These are phyloP conservation scores for Colletotrichum lini DNA, from an alignment of 2,329 filamentous ascomycete species.

Conservation along the genomic window DNA sequence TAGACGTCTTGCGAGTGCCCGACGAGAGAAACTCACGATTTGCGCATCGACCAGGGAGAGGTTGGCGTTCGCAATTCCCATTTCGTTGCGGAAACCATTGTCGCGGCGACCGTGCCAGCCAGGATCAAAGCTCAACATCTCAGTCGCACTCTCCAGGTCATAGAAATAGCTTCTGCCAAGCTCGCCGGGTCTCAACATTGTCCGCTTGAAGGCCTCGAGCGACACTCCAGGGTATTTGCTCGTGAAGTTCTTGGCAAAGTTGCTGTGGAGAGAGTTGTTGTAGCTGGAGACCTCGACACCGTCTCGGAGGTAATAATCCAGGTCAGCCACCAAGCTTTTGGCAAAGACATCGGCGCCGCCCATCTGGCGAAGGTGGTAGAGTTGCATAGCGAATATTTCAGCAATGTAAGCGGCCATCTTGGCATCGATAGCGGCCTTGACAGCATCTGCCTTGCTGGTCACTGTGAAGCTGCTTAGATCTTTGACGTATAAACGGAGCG, in stretches of 20 bases:
- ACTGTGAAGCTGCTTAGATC: slow-evolving; percentile 66
- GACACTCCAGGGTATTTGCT: slow-evolving; percentile 81
- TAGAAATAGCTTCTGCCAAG: slow-evolving; percentile 89
- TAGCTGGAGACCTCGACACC: slow-evolving; percentile 86
- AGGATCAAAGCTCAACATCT: slow-evolving; percentile 82
- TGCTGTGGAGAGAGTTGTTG: slow-evolving; percentile 88
- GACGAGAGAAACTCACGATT: slow-evolving; percentile 70
- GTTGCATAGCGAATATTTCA: slow-evolving; percentile 90
- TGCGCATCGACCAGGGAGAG: slow-evolving; percentile 93
- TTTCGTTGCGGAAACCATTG: slow-evolving; percentile 85
- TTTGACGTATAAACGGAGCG: slow-evolving; percentile 79
- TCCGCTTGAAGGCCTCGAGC: slow-evolving; percentile 86
- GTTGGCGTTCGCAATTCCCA: slow-evolving; percentile 90
- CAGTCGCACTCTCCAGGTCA: slow-evolving; percentile 80
- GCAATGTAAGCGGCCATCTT: slow-evolving; percentile 85
- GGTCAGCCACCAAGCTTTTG: slow-evolving; percentile 78
- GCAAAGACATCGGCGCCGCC: slow-evolving; percentile 76
- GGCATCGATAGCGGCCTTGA: slow-evolving; percentile 73
- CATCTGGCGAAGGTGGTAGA: slow-evolving; percentile 87
- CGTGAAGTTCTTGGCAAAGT: slow-evolving; percentile 88
- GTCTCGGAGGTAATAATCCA: slow-evolving; percentile 85
- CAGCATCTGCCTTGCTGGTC: slow-evolving; percentile 68
- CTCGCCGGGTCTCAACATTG: slow-evolving; percentile 73
- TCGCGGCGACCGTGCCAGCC: slow-evolving; percentile 80
- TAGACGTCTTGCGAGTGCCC: background rate